Evolutionary conservation across 2,329 filamentous ascomycete genomes (phyloP).

Genomic region (Calonectria hongkongensis): DNA sequence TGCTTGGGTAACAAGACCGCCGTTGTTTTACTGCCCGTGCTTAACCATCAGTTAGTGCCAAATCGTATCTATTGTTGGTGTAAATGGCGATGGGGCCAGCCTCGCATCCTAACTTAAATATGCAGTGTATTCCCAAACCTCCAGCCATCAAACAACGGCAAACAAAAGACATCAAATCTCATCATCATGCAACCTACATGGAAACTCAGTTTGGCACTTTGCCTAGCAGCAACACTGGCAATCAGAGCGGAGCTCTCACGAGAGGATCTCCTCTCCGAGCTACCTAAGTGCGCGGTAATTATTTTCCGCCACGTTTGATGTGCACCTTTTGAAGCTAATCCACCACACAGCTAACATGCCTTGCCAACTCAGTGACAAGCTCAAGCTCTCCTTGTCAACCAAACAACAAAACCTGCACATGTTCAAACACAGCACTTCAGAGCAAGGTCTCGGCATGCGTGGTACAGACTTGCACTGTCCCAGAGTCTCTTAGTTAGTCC

Average conservation of each 20-base stretch:
- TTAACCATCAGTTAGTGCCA: background rate
- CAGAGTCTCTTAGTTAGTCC: background rate
- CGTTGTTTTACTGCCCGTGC: constrained; percentile 4
- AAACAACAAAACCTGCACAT: background rate
- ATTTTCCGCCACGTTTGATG: too few species aligned
- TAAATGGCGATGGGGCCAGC: too few species aligned
- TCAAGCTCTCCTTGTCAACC: constrained; percentile 1
- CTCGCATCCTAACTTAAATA: background rate
- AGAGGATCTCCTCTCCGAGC: background rate
- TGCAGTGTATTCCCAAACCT: background rate
- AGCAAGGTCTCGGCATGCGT: background rate
- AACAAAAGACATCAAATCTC: background rate
- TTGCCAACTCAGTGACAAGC: background rate
- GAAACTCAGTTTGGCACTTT: constrained; percentile 1
- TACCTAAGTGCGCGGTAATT: constrained; percentile 17
- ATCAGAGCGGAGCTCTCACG: background rate
- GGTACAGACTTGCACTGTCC: background rate
- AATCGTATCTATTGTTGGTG: background rate
- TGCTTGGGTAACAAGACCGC: background rate
- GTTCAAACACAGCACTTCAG: background rate
- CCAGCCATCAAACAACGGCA: background rate
- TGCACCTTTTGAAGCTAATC: background rate
- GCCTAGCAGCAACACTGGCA: background rate
- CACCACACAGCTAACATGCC: background rate
- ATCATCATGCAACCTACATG: constrained; percentile 5